Conservation (phyloP, 2,329 filamentous ascomycete species). For the Ceratocystis harringtonii region DNA sequence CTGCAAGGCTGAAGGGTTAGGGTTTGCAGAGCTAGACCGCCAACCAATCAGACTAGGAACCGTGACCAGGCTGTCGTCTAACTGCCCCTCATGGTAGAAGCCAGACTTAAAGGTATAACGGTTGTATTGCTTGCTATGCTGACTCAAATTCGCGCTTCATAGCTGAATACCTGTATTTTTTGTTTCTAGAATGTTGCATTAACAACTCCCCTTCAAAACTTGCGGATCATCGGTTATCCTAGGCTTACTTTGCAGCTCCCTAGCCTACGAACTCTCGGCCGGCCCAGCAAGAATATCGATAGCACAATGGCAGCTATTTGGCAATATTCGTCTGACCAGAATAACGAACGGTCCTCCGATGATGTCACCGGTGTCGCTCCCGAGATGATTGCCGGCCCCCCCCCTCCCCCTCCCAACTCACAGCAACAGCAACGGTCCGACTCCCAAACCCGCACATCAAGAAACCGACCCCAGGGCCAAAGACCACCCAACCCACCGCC, state of each 20-base stretch:
- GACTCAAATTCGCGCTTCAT: not conserved
- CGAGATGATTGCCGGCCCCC: constrained; percentile 8
- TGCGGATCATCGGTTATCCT: not conserved
- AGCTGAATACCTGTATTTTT: not conserved
- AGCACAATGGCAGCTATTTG: constrained; percentile 15
- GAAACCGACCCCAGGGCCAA: not conserved
- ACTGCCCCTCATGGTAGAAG: constrained; percentile 1
- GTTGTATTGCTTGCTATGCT: not conserved
- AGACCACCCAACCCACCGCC: constrained; percentile 1
- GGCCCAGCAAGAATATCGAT: not conserved
- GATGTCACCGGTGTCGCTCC: constrained; percentile 8
- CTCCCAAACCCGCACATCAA: not conserved
- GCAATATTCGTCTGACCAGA: constrained; percentile 3
- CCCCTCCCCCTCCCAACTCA: not conserved
- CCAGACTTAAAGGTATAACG: not conserved
- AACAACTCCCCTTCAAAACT: not conserved
- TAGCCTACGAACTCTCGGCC: not conserved
- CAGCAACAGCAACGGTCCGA: constrained; percentile 8
- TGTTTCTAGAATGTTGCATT: not conserved
- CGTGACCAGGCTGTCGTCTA: constrained; percentile 7
- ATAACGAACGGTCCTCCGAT: constrained; percentile 11
- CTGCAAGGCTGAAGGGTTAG: constrained; percentile 1
- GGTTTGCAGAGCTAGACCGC: not conserved
- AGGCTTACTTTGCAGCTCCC: not conserved
- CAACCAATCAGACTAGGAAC: constrained; percentile 1